A percentile compares a stretch with the other conserved stretches of the same genome.
Conservation (phyloP, 352 stramenopile genomes). For the Pythium insidiosum region DNA sequence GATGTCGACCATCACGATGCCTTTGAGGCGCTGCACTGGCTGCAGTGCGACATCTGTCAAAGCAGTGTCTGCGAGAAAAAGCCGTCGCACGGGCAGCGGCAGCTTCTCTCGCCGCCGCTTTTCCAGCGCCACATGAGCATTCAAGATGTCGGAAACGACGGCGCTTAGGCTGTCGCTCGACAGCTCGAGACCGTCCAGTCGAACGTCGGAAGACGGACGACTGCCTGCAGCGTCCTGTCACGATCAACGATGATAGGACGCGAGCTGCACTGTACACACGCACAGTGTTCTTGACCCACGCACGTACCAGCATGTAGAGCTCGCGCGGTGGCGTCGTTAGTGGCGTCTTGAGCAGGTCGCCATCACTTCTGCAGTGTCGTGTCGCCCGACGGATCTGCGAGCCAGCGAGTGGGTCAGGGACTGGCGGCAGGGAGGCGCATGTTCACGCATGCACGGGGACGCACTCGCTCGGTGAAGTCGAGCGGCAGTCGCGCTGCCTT, state of each 20-base stretch:
- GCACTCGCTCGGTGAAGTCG: slow-evolving; percentile 14
- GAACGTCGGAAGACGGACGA: background rate
- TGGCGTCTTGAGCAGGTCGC: background rate
- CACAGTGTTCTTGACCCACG: background rate
- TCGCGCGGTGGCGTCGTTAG: slow-evolving; percentile 4
- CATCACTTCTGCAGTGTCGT: background rate
- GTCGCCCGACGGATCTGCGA: background rate
- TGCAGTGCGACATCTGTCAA: slow-evolving; percentile 14
- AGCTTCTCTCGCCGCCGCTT: background rate
- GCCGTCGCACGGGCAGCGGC: background rate
- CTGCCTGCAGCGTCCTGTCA: background rate
- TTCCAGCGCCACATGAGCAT: background rate
- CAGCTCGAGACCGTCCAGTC: background rate
- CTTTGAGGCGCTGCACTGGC: slow-evolving; percentile 13
- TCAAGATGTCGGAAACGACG: background rate
- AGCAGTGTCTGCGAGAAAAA: slow-evolving; percentile 7
- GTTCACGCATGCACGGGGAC: background rate
- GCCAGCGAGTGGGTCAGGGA: background rate
- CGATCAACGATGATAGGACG: background rate
- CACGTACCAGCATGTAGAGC: slow-evolving; percentile 13
- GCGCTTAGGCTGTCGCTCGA: background rate
- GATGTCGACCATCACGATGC: slow-evolving; percentile 16
- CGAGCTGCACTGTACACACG: background rate
- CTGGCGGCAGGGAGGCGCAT: background rate
- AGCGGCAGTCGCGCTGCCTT: slow-evolving; percentile 2